Evolutionary conservation across 2,329 filamentous ascomycete genomes (phyloP).

Genomic region (Fusarium sp.): DNA sequence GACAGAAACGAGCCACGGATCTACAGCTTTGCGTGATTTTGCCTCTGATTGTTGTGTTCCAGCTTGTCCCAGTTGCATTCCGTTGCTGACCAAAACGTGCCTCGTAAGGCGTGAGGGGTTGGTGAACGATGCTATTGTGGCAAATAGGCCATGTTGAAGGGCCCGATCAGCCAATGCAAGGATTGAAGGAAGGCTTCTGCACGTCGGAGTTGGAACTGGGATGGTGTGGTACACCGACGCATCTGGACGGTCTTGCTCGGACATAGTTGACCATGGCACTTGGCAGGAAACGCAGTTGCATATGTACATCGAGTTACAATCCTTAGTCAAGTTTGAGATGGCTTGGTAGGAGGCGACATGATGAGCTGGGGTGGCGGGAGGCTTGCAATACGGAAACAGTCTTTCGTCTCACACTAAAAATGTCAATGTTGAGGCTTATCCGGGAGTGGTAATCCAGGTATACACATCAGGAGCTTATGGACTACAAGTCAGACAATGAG

Average conservation of each 20-base stretch:
- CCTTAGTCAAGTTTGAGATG: too few species aligned
- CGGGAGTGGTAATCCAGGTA: fast-evolving
- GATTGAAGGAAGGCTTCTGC: background rate
- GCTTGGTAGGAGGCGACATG: background rate
- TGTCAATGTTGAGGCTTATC: fast-evolving
- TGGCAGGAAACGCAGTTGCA: background rate
- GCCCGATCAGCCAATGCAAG: background rate
- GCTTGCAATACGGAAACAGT: too few species aligned
- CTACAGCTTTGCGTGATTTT: background rate
- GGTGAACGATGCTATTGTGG: background rate
- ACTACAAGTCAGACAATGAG: fast-evolving
- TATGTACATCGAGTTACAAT: background rate
- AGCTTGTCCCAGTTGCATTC: background rate
- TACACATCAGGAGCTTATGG: too few species aligned
- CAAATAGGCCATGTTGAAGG: background rate
- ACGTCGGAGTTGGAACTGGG: background rate
- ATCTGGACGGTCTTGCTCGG: background rate
- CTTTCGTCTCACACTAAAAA: fast-evolving
- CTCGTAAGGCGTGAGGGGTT: background rate
- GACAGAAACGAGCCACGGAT: background rate
- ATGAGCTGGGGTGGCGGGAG: background rate
- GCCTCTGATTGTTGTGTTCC: background rate
- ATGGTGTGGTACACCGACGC: background rate
- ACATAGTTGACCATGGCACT: background rate
- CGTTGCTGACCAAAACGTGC: background rate